Evolutionary conservation across 2,329 filamentous ascomycete genomes (phyloP).

Genomic region (Diaporthe nobilis): DNA sequence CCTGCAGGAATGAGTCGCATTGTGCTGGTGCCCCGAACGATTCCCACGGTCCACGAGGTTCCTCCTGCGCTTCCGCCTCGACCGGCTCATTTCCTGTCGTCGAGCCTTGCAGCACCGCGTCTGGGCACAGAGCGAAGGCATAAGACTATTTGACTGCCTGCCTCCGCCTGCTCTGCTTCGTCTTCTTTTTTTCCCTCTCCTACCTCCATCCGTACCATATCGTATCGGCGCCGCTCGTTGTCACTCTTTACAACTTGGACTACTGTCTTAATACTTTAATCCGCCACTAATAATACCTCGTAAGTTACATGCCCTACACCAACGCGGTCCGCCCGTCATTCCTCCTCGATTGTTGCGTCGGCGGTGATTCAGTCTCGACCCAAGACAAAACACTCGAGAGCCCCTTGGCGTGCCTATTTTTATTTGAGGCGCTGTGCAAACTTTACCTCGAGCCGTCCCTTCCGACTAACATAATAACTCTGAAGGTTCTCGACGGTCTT

Average conservation of each 20-base stretch:
- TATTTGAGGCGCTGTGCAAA: conserved; percentile 14
- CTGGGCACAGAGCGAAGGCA: not conserved
- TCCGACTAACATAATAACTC: conserved; percentile 11
- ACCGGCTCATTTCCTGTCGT: conserved; percentile 25
- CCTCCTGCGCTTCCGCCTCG: conserved; percentile 32
- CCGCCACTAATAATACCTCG: conserved; percentile 15
- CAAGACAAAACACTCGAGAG: conserved; percentile 16
- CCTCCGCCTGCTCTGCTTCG: conserved; percentile 19
- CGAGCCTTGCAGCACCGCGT: not conserved
- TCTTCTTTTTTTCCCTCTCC: not conserved
- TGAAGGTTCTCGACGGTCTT: conserved; percentile 8
- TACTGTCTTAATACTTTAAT: conserved; percentile 28
- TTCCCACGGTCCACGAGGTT: conserved; percentile 27
- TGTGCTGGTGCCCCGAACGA: conserved; percentile 13
- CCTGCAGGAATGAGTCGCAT: conserved; percentile 26
- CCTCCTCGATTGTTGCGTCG: not conserved
- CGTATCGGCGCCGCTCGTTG: conserved; percentile 33
- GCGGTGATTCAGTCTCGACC: conserved; percentile 15
- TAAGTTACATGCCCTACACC: conserved; percentile 19
- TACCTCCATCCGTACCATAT: conserved; percentile 1
- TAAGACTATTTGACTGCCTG: conserved; percentile 36
- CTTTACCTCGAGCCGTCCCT: not conserved
- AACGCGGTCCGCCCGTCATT: conserved; percentile 18
- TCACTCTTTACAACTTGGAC: conserved; percentile 35
- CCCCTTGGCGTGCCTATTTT: conserved; percentile 17